A percentile compares a stretch with the other conserved stretches of the same genome.
phyloP scores from a whole-genome alignment of 768 basidiomycete genomes.

The Arthromyces matolae region DNA sequence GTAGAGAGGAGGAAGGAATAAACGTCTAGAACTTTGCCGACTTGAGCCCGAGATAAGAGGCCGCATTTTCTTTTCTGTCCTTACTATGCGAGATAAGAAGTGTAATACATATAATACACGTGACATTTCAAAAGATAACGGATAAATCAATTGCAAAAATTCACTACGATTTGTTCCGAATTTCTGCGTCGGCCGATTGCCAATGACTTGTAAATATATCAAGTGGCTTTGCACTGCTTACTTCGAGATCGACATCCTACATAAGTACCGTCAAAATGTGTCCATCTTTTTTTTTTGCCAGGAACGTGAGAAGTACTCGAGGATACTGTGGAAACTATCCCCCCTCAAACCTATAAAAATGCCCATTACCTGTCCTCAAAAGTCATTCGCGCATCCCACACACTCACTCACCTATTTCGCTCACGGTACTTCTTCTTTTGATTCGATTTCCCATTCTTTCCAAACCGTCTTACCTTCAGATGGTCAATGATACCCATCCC shows the following conservation, averaged over 20 bases:
- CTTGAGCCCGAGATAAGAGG: conserved; percentile 20
- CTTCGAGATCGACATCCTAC: too few relatives aligned
- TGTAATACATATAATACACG: conserved; percentile 5
- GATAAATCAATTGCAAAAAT: conserved; percentile 2
- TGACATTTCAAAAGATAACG: conserved; percentile 11
- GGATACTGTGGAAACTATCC: too few relatives aligned
- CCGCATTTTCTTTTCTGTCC: neutral
- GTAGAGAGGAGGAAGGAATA: neutral
- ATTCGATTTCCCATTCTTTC: too few relatives aligned
- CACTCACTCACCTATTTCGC: too few relatives aligned
- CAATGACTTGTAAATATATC: neutral
- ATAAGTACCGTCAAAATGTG: neutral
- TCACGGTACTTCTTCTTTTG: too few relatives aligned
- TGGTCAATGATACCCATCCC: too few relatives aligned
- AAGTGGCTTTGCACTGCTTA: too few relatives aligned
- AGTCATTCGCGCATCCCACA: too few relatives aligned
- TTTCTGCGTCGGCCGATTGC: conserved; percentile 12
- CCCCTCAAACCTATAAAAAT: neutral
- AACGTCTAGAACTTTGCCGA: conserved; percentile 14
- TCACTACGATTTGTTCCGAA: neutral
- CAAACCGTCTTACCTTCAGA: too few relatives aligned
- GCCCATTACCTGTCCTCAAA: neutral
- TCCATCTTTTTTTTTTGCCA: neutral
- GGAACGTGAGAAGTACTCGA: too few relatives aligned
- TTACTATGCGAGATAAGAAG: too few relatives aligned